Percentiles rank a stretch among this genome's conserved stretches.
Evolutionary conservation across 1,284 basidiomycete genomes (phyloP).

Genomic region (Vanrija pseudolonga): DNA sequence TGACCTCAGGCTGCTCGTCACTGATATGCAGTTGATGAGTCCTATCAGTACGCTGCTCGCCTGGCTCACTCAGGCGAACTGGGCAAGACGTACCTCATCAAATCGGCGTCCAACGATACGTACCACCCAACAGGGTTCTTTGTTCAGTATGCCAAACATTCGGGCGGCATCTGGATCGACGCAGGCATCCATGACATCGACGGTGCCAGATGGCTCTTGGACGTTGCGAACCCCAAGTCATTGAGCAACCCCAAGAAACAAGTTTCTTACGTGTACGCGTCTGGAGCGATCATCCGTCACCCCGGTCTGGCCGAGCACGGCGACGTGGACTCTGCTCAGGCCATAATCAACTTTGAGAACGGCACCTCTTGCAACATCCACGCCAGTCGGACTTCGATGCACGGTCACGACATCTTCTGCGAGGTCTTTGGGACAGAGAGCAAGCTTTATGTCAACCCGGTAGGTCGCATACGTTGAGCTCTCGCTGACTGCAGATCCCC

Average conservation of each 20-base stretch:
- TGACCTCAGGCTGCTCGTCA: too few relatives aligned
- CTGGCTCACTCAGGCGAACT: too few relatives aligned
- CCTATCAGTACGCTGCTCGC: too few relatives aligned
- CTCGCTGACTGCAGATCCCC: too few relatives aligned
- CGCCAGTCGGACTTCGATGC: conserved; percentile 25
- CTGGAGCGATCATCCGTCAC: conserved; percentile 27
- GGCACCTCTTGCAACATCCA: conserved; percentile 23
- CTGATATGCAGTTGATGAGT: too few relatives aligned
- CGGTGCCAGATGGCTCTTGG: conserved; percentile 23
- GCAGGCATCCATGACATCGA: conserved; percentile 41
- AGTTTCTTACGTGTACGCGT: conserved; percentile 26
- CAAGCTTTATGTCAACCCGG: conserved; percentile 29
- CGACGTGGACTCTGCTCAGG: conserved; percentile 34
- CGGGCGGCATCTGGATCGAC: conserved; percentile 36
- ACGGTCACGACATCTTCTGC: conserved; percentile 29
- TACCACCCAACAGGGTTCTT: conserved; percentile 37
- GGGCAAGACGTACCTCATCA: conserved; percentile 25
- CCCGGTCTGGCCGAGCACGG: conserved; percentile 23
- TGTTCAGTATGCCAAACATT: conserved; percentile 25
- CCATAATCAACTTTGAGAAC: conserved; percentile 23
- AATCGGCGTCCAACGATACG: conserved; percentile 29
- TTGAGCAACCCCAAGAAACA: conserved; percentile 15
- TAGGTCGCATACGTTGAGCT: too few relatives aligned
- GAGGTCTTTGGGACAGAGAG: conserved; percentile 32
- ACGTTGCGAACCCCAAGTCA: not conserved